Conservation (phyloP, 2,329 filamentous ascomycete genomes). For the Fusarium transvaalense region DNA sequence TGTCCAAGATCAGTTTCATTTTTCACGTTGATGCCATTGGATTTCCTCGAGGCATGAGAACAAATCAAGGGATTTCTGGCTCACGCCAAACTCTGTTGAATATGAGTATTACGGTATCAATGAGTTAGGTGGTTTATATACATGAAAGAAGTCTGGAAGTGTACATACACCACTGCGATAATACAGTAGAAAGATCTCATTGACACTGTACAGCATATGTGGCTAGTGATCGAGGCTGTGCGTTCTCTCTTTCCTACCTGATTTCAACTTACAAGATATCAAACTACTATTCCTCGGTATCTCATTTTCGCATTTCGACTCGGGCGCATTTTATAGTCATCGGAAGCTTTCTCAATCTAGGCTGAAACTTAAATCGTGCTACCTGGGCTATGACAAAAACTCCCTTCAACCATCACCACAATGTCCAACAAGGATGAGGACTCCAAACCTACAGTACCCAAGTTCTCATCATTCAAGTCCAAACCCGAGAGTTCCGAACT, state of each 20-base stretch:
- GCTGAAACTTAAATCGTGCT: neutral
- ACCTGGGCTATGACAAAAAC: conserved; percentile 25
- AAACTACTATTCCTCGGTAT: neutral
- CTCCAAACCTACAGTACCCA: conserved; percentile 64
- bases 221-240: conserved; percentile 23
- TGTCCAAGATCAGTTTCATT: neutral
- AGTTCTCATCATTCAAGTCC: conserved; percentile 78
- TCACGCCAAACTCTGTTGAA: too few relatives aligned
- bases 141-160: too few relatives aligned
- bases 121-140: too few relatives aligned
- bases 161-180: neutral
- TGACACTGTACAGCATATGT: conserved; percentile 19
- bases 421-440: conserved; percentile 49
- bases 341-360: neutral
- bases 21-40: neutral
- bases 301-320: neutral
- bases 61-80: neutral
- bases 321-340: neutral
- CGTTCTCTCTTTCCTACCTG: neutral
- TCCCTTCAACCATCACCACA: conserved; percentile 18
- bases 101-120: neutral
- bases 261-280: conserved; percentile 24
- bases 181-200: rapidly evolving
- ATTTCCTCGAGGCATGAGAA: neutral
- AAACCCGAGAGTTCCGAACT: conserved; percentile 32